A percentile compares a stretch with the other conserved stretches of the same genome.
These are phyloP conservation scores for Cnidoscolus chayamansa DNA, from an alignment of 441 rosid species.

Conservation along the genomic window DNA sequence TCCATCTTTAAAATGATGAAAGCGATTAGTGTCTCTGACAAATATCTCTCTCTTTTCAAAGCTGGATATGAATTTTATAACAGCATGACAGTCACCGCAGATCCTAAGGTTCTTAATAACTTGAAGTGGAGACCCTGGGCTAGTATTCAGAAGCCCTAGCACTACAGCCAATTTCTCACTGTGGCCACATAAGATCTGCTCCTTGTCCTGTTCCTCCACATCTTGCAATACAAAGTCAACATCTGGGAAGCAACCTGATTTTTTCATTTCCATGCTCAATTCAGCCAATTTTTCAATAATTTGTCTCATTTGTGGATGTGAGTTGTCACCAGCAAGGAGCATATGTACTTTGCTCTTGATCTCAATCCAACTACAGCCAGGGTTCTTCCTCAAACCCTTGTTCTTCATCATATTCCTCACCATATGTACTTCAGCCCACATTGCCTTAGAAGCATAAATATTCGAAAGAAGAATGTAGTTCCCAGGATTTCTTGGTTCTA, in stretches of 20 bases:
- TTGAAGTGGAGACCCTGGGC: constrained; percentile 12
- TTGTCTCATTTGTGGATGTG: constrained; percentile 10
- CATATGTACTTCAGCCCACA: constrained; percentile 28
- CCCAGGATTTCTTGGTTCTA: constrained; percentile 26
- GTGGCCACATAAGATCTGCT: constrained; percentile 48
- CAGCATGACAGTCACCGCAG: constrained; percentile 23
- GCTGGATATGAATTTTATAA: constrained; percentile 19
- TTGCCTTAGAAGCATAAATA: constrained; percentile 26
- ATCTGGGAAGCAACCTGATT: constrained; percentile 35
- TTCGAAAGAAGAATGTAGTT: constrained; percentile 24
- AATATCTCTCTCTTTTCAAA: constrained; percentile 14
- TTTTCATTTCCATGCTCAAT: constrained; percentile 5
- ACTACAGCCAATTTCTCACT: constrained; percentile 38
- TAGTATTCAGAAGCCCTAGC: constrained; percentile 16
- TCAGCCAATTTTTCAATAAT: constrained; percentile 10
- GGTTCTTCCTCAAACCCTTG: constrained; percentile 8
- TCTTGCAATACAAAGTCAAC: constrained; percentile 56
- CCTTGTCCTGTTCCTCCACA: constrained; percentile 65
- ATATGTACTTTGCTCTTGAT: constrained; percentile 36
- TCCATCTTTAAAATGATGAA: constrained; percentile 40
- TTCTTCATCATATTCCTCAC: constrained; percentile 17
- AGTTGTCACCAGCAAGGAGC: constrained; percentile 15
- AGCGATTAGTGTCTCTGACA: constrained; percentile 20
- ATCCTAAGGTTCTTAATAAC: constrained; percentile 17
- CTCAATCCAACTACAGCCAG: constrained; percentile 24